These are phyloP conservation scores for Physcomitrellopsis africana DNA, from an alignment of 225 moss, liverwort and hornwort genomes.

Conservation along the genomic window DNA sequence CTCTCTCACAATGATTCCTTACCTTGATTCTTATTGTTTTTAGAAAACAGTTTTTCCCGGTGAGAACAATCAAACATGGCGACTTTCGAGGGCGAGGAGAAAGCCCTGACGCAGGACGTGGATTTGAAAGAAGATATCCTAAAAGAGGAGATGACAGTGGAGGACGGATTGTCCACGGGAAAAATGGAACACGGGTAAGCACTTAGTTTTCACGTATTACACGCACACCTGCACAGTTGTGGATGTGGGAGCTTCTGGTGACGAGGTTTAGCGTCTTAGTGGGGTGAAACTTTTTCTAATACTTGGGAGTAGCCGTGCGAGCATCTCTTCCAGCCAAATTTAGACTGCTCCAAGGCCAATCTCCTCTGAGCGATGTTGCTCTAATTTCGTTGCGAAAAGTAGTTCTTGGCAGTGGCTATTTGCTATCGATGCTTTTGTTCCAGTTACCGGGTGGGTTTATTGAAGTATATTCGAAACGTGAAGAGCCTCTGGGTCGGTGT, in stretches of 20 bases:
- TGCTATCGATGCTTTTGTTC: background rate
- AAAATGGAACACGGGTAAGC: conserved; percentile 34
- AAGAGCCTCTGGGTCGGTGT: background rate
- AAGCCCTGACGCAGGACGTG: background rate
- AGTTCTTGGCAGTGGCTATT: background rate
- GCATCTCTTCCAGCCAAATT: background rate
- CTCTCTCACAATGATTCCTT: conserved; percentile 9
- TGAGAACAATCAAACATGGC: conserved; percentile 9
- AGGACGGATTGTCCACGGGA: conserved; percentile 29
- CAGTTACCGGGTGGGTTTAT: background rate
- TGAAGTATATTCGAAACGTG: background rate
- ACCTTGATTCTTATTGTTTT: background rate
- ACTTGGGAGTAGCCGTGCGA: conserved; percentile 6
- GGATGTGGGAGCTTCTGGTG: background rate
- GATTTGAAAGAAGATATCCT: conserved; percentile 13
- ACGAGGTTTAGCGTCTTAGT: background rate
- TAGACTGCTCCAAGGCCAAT: background rate
- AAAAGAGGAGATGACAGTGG: conserved; percentile 13
- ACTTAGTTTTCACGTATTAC: background rate
- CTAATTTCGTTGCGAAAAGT: background rate
- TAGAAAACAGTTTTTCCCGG: background rate
- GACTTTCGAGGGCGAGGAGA: conserved; percentile 24
- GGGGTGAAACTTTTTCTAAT: background rate
- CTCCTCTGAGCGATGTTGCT: background rate
- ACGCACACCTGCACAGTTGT: background rate